phyloP scores from a whole-genome alignment of 73 alveolate genomes.

The Paramecium octaurelia region DNA sequence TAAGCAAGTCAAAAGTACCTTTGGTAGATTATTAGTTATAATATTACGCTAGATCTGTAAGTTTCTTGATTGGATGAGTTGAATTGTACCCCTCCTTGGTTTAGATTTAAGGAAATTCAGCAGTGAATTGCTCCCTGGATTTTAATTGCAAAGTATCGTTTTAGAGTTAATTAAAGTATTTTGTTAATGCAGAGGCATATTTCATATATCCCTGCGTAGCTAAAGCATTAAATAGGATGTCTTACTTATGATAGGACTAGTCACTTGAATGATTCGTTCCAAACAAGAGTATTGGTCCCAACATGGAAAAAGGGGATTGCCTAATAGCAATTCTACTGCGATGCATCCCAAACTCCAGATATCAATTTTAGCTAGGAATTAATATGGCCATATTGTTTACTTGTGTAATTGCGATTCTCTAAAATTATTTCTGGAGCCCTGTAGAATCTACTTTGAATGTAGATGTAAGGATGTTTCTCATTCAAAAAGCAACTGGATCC shows the following conservation, averaged over 20 bases:
- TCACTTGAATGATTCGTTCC: constrained; percentile 44
- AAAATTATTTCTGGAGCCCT: constrained; percentile 63
- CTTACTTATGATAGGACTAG: neutral
- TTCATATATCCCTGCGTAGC: neutral
- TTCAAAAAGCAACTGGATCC: constrained; percentile 56
- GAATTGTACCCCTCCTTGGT: constrained; percentile 25
- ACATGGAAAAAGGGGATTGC: constrained; percentile 59
- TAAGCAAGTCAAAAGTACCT: neutral
- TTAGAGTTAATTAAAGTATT: neutral
- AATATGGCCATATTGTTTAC: neutral
- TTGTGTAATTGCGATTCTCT: neutral
- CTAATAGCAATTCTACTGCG: constrained; percentile 47
- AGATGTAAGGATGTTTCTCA: constrained; percentile 29
- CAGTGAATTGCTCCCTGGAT: constrained; percentile 24
- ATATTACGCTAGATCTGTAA: constrained; percentile 37
- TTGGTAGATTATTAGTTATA: constrained; percentile 10
- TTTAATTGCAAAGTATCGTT: neutral
- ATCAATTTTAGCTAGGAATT: constrained; percentile 24
- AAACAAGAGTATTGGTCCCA: constrained; percentile 42
- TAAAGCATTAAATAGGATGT: neutral
- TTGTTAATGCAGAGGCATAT: neutral
- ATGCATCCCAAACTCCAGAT: constrained; percentile 62
- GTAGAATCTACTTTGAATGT: constrained; percentile 55
- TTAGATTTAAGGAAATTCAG: neutral
- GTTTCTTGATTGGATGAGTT: neutral